Conservation (phyloP, 352 stramenopile species). For the Pythium dissimile region DNA sequence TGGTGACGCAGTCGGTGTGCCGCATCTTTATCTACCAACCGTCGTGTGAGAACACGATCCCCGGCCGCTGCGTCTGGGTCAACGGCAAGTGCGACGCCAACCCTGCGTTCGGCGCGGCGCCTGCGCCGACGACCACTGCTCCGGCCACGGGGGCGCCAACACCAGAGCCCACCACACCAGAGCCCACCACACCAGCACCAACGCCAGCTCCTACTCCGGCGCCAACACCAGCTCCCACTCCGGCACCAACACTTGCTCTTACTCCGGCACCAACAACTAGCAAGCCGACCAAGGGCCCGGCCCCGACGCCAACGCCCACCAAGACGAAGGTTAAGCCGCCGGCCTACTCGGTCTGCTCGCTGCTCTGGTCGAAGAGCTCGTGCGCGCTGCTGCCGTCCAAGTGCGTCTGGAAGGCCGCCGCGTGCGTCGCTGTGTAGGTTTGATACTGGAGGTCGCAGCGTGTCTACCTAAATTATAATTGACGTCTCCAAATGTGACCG, state of each 20-base stretch:
- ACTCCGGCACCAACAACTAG: background rate
- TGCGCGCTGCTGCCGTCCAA: background rate
- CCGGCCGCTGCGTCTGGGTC: slow-evolving; percentile 6
- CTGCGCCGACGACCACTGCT: background rate
- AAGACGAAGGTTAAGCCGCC: background rate
- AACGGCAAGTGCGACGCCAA: slow-evolving; percentile 9
- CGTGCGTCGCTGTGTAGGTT: background rate
- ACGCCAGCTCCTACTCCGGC: background rate
- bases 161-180: background rate
- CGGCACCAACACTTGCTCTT: background rate
- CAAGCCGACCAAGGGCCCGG: background rate
- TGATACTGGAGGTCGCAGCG: too few relatives aligned
- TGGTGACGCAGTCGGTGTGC: slow-evolving; percentile 12
- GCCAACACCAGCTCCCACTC: background rate
- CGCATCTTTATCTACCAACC: slow-evolving; percentile 12
- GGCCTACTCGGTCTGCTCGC: background rate
- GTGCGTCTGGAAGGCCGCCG: slow-evolving; percentile 2
- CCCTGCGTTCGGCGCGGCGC: background rate
- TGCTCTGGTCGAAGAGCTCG: slow-evolving; percentile 6
- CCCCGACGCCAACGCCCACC: background rate
- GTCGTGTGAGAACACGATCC: slow-evolving; percentile 6
- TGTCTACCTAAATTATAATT: too few relatives aligned
- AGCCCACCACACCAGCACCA: slow-evolving; percentile 3
- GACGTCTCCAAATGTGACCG: too few relatives aligned
- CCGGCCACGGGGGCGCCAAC: background rate